Conservation (phyloP, 306 rosid genomes). For the Medicago lupulina region DNA sequence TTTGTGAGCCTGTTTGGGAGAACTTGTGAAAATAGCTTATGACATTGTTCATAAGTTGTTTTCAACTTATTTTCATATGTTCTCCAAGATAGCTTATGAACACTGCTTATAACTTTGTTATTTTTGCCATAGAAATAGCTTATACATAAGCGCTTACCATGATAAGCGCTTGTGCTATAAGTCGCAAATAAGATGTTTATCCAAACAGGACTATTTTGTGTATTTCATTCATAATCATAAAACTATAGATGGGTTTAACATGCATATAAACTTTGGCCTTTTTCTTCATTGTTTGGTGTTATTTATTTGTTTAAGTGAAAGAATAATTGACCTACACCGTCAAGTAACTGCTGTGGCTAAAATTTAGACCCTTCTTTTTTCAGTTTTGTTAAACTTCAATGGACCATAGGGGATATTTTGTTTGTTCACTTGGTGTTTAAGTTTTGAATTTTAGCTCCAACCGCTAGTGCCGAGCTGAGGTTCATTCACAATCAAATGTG, state of each 20-base stretch:
- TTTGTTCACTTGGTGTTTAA: not conserved
- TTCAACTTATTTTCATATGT: not conserved
- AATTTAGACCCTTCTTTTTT: not conserved
- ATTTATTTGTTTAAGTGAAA: slow-evolving; percentile 2
- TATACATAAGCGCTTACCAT: too few species aligned
- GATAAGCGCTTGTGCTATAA: too few species aligned
- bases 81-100: not conserved
- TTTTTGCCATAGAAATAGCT: too few species aligned
- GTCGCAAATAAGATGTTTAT: too few species aligned
- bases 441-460: not conserved
- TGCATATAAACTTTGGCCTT: not conserved
- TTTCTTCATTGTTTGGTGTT: slow-evolving; percentile 12
- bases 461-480: not conserved
- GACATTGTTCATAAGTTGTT: too few species aligned
- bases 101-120: too few species aligned
- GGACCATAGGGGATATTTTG: not conserved
- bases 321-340: slow-evolving; percentile 2
- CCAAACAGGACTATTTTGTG: too few species aligned
- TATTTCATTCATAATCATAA: not conserved
- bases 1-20: too few species aligned
- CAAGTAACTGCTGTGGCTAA: slow-evolving; percentile 7
- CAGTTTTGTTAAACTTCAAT: slow-evolving; percentile 4
- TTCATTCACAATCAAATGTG: not conserved
- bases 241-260: slow-evolving; percentile 7
- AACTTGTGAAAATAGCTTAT: too few species aligned